A percentile compares a stretch with the other conserved stretches of the same genome.
phyloP scores from a whole-genome alignment of 208 protist genomes.

The Trypanosoma cruzi region DNA sequence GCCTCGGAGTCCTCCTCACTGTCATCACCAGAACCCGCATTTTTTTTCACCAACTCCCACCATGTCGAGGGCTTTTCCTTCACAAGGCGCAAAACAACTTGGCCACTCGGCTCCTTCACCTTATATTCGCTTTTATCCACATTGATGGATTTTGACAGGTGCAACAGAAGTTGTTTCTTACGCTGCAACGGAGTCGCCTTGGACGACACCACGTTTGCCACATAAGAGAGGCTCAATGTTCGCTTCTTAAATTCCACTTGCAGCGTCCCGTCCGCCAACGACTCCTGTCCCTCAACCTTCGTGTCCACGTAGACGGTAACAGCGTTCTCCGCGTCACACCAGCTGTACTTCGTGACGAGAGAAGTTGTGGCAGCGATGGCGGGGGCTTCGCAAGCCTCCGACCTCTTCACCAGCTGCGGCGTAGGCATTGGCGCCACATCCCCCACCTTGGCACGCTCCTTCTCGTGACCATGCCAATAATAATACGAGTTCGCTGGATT shows the following conservation, averaged over 20 bases:
- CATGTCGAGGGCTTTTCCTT: constrained; percentile 57
- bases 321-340: constrained; percentile 62
- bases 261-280: constrained; percentile 39
- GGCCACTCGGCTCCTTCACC: constrained; percentile 49
- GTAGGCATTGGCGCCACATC: constrained; percentile 83
- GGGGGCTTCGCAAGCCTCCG: constrained; percentile 21
- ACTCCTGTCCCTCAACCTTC: constrained; percentile 37
- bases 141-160: constrained; percentile 57
- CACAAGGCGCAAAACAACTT: constrained; percentile 60
- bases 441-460: constrained; percentile 75
- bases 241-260: constrained; percentile 39
- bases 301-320: constrained; percentile 78
- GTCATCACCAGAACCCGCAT: constrained; percentile 14
- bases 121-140: constrained; percentile 42
- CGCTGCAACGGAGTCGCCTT: constrained; percentile 19
- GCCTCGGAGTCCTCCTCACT: constrained; percentile 22
- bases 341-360: constrained; percentile 72
- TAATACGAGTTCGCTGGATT: constrained; percentile 75
- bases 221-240: constrained; percentile 38
- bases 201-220: constrained; percentile 27
- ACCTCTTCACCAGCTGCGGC: constrained; percentile 61
- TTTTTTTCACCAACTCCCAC: constrained; percentile 62
- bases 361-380: neutral
- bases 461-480: constrained; percentile 90
- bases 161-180: constrained; percentile 40